A percentile compares a stretch with the other conserved stretches of the same genome.
Conservation (phyloP, 176 grass and related monocot genomes). For the Ensete glaucum region DNA sequence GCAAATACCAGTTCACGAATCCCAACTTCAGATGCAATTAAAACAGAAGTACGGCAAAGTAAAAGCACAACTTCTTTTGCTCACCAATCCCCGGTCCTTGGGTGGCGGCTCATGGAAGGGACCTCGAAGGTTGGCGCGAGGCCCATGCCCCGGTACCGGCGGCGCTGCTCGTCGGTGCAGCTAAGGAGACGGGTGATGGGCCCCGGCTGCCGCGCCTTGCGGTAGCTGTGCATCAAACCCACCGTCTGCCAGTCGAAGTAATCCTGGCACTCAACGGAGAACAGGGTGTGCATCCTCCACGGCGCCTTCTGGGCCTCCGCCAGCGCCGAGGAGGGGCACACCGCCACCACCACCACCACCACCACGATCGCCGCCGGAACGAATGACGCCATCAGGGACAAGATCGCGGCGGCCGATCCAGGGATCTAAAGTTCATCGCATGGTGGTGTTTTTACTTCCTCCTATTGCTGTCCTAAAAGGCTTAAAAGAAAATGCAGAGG, state of each 20-base stretch:
- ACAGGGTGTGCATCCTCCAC: constrained; percentile 80
- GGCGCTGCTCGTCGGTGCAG: constrained; percentile 57
- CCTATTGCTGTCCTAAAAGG: too few relatives aligned
- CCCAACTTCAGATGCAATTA: neutral
- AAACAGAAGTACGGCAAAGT: neutral
- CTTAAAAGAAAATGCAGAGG: too few relatives aligned
- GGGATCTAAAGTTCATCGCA: neutral
- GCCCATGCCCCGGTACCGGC: constrained; percentile 53
- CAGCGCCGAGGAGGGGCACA: neutral
- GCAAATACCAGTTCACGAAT: too few relatives aligned
- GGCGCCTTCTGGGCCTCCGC: constrained; percentile 9
- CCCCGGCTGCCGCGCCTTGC: constrained; percentile 70
- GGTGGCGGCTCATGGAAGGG: constrained; percentile 80
- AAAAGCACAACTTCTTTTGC: neutral
- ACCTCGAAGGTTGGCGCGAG: constrained; percentile 78
- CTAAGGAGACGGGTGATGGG: constrained; percentile 75
- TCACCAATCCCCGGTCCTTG: constrained; percentile 85
- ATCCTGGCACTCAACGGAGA: constrained; percentile 92
- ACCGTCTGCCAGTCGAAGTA: constrained; percentile 99
- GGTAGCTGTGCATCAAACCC: constrained; percentile 81
- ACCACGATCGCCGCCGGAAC: neutral
- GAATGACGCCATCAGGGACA: neutral
- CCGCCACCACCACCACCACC: neutral
- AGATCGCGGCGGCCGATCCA: neutral
- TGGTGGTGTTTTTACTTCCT: too few relatives aligned